Percentiles rank a stretch among this genome's conserved stretches.
phyloP scores from a whole-genome alignment of 2,329 filamentous ascomycete species.

The Teratosphaeria zuluensis region DNA sequence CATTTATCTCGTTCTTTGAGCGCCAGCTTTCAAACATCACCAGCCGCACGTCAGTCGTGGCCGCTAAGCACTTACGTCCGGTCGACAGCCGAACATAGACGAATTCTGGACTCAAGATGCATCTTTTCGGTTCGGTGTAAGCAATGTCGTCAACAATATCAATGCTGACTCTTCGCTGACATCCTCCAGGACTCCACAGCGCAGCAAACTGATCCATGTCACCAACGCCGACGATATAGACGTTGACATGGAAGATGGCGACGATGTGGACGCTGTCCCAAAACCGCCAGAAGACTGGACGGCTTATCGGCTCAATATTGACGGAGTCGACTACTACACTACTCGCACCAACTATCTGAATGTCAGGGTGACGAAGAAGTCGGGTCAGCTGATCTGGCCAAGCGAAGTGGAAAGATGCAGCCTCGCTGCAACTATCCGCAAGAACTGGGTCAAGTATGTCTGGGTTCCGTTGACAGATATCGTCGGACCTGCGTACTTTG shows the following conservation, averaged over 20 bases:
- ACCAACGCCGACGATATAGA: background rate
- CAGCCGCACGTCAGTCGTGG: background rate
- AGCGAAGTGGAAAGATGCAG: background rate
- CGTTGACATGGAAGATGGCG: background rate
- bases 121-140: background rate
- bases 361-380: background rate
- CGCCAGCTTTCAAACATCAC: background rate
- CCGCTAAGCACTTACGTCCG: background rate
- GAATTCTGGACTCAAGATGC: background rate
- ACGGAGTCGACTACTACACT: background rate
- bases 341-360: background rate
- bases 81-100: background rate
- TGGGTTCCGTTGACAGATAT: background rate
- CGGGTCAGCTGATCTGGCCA: background rate
- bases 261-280: background rate
- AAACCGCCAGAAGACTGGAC: background rate
- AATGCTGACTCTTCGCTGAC: background rate
- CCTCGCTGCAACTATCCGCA: background rate
- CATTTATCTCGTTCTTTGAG: background rate
- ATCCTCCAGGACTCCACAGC: background rate
- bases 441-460: background rate
- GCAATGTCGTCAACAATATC: background rate
- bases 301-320: background rate
- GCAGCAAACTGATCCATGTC: background rate
- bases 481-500: background rate